These are phyloP conservation scores for Calonectria hawksworthii DNA, from an alignment of 2,329 filamentous ascomycete genomes.

Conservation along the genomic window DNA sequence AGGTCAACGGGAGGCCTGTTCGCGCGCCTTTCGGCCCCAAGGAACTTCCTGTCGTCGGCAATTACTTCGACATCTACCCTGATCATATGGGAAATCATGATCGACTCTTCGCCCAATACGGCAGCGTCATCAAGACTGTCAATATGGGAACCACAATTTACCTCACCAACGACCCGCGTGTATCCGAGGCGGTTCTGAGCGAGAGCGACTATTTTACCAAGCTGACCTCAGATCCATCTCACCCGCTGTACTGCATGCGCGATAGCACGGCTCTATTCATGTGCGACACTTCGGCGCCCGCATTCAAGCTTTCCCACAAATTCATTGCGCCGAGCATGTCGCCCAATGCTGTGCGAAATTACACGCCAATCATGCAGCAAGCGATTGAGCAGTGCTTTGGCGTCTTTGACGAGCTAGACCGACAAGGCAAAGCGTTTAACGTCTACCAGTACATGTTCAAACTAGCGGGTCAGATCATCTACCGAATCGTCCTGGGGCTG, in stretches of 20 bases:
- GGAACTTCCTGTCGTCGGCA: not conserved
- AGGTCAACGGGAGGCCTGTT: not conserved
- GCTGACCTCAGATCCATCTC: not conserved
- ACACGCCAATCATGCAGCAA: conserved; percentile 1
- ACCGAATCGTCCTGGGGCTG: not conserved
- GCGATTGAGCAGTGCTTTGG: not conserved
- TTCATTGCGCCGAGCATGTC: not conserved
- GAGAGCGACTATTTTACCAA: conserved; percentile 2
- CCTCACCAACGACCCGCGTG: not conserved
- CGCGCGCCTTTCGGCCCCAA: not conserved
- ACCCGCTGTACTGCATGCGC: not conserved
- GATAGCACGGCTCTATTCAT: not conserved
- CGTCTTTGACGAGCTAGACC: not conserved
- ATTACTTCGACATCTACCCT: not conserved
- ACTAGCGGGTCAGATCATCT: not conserved
- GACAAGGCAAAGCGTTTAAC: not conserved
- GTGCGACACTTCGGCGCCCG: not conserved
- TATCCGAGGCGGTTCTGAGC: not conserved
- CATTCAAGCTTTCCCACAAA: not conserved
- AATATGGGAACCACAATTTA: conserved; percentile 6
- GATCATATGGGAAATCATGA: conserved; percentile 1
- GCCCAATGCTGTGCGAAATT: not conserved
- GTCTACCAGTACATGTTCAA: conserved; percentile 15
- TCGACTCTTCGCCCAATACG: not conserved
- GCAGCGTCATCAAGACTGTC: conserved; percentile 1